Evolutionary conservation across 1,284 basidiomycete genomes (phyloP).

Genomic region (Rhodotorula sp.): DNA sequence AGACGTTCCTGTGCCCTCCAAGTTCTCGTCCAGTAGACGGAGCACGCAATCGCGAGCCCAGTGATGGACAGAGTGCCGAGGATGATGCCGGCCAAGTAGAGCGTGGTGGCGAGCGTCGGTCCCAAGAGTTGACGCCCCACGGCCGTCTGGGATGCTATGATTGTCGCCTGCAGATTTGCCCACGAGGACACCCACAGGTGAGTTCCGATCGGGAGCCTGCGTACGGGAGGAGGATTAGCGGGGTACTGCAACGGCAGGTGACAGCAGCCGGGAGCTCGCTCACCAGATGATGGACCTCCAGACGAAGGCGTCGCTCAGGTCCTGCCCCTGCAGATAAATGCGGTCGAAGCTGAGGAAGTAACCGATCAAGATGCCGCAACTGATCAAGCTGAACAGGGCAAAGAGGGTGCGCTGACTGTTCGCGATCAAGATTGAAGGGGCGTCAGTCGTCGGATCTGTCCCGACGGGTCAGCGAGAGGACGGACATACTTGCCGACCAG

Average conservation of each 20-base stretch:
- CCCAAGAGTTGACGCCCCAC: slow-evolving; percentile 16
- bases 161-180: slow-evolving; percentile 19
- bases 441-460: neutral
- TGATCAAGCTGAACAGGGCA: slow-evolving; percentile 9
- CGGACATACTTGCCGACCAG: slow-evolving; percentile 23
- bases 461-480: neutral
- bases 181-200: slow-evolving; percentile 24
- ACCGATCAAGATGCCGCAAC: slow-evolving; percentile 17
- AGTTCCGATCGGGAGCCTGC: neutral
- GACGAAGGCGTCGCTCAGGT: slow-evolving; percentile 2
- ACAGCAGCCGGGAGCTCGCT: too few relatives aligned
- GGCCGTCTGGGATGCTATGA: slow-evolving; percentile 16
- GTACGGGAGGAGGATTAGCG: too few relatives aligned
- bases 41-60: neutral
- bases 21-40: neutral
- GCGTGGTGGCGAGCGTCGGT: slow-evolving; percentile 11
- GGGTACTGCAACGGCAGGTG: too few relatives aligned
- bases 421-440: neutral
- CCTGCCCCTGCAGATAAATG: neutral
- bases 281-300: slow-evolving; percentile 24
- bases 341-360: slow-evolving; percentile 14
- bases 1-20: neutral
- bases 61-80: slow-evolving; percentile 10
- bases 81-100: slow-evolving; percentile 18
- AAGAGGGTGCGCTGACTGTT: slow-evolving; percentile 27